Base-by-base conservation (phyloP, 208 protist genomes). In the Leishmania amazonensis region DNA sequence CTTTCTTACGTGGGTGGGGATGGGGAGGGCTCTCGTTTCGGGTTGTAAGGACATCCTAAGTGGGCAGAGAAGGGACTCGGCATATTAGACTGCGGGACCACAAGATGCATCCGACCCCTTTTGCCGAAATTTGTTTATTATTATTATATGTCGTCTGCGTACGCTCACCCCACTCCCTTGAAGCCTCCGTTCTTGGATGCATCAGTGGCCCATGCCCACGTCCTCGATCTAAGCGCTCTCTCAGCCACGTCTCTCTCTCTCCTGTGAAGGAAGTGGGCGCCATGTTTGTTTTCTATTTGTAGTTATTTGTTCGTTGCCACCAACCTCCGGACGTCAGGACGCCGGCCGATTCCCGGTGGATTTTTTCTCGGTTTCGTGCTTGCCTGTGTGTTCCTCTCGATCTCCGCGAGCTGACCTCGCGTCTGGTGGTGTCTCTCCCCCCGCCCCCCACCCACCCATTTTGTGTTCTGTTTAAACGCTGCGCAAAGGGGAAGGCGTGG, bases 201-300 rank as follows among this genome's bases (percentile, higher is more conserved):
- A 5, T 21, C 15, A 21, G 51, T 54, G 5, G 51, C 5, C 15
- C 51, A 13, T 21, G 9, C 13, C 3, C 51, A 54, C 51, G 51
- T 54, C 51, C 51, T 21, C 51, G 51, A 54, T 54, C 15, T 5
- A 21, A 24, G 57, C 24, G 57, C 64, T 70, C 31, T 42, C 60
- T 67, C 60, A 17, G 11, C 45, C 45, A 49, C 31, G 13, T 67
- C 28, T 35, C 60, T 67, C 60, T 67, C 31, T 67, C 60, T 54
- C 51, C 15, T 54, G 17, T 54, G 51, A n/a, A 2, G 24, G 24
- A 62, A 8, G 7, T 5, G 57, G 11, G 28, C 28, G 57, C 24
- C 24, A n/a, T n/a, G 53, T 75, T 75, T 81, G 64, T 65, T 75
- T 72, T 19, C 2, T 51, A 13, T 53, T 70, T 8, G n/a, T 70